phyloP scores from a whole-genome alignment of 306 rosid genomes.

The Acacia confusa region DNA sequence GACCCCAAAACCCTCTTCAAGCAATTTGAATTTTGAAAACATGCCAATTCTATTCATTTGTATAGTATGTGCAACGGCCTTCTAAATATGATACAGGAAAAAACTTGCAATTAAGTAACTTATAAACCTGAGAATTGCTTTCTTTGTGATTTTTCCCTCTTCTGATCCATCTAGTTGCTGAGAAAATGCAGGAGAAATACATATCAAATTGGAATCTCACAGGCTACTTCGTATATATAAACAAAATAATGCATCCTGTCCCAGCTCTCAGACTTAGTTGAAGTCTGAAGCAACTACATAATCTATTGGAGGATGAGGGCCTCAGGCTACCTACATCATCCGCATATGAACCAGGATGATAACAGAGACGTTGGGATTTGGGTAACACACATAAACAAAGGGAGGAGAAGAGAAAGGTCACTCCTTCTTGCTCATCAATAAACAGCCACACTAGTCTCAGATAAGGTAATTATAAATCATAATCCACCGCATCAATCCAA shows the following conservation, averaged over 20 bases:
- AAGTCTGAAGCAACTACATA: conserved; percentile 24
- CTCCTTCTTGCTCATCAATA: neutral
- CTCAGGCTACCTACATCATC: neutral
- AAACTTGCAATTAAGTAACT: conserved; percentile 40
- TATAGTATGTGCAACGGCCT: conserved; percentile 17
- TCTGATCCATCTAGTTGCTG: conserved; percentile 58
- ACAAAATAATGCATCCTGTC: conserved; percentile 24
- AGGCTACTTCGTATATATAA: conserved; percentile 8
- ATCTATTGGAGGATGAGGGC: conserved; percentile 12
- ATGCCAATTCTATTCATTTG: conserved; percentile 16
- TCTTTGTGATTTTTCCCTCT: conserved; percentile 47
- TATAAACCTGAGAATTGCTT: conserved; percentile 47
- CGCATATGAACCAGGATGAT: conserved; percentile 1
- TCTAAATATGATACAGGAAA: conserved; percentile 15
- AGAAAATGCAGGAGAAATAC: conserved; percentile 51
- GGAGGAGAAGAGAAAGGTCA: neutral
- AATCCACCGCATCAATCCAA: neutral
- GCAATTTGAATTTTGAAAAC: conserved; percentile 9
- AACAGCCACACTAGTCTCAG: neutral
- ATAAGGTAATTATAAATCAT: neutral
- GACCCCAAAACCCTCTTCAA: conserved; percentile 23
- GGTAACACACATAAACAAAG: neutral
- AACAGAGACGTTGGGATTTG: neutral
- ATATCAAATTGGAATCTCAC: conserved; percentile 40
- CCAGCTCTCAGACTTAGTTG: conserved; percentile 8